Evolutionary conservation across 2,329 filamentous ascomycete genomes (phyloP).

Genomic region (Fusarium penzigii): DNA sequence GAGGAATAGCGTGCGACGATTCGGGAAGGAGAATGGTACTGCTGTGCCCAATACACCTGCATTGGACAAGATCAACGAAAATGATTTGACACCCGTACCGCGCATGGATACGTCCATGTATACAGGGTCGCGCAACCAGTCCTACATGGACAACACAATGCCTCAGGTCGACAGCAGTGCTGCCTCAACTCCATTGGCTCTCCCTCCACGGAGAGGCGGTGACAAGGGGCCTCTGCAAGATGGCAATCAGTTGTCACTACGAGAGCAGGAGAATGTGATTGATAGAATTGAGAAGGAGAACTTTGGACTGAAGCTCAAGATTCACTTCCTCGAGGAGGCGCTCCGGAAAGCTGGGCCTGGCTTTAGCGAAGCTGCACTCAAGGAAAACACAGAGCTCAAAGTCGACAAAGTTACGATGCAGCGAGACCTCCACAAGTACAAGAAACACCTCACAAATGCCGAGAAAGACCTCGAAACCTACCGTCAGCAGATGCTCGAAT

Average conservation of each 20-base stretch:
- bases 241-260: constrained; percentile 85
- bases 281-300: constrained; percentile 98
- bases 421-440: constrained; percentile 80
- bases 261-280: constrained; percentile 94
- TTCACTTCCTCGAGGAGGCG: constrained; percentile 93
- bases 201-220: constrained; percentile 60
- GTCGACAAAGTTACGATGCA: constrained; percentile 90
- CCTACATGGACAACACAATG: constrained; percentile 68
- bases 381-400: constrained; percentile 95
- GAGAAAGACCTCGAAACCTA: constrained; percentile 87
- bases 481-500: constrained; percentile 75
- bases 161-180: constrained; percentile 78
- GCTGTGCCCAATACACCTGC: constrained; percentile 68
- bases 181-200: constrained; percentile 78
- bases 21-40: constrained; percentile 62
- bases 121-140: constrained; percentile 64
- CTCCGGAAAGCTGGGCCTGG: constrained; percentile 84
- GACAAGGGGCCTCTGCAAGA: constrained; percentile 73
- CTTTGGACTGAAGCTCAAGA: constrained; percentile 94
- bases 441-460: constrained; percentile 78
- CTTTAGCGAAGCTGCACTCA: constrained; percentile 84
- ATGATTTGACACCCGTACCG: constrained; percentile 75
- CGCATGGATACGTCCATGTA: constrained; percentile 72
- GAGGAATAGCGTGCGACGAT: constrained; percentile 67
- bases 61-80: constrained; percentile 65